Conservation (phyloP, 306 rosid species). For the Malus sylvestris region DNA sequence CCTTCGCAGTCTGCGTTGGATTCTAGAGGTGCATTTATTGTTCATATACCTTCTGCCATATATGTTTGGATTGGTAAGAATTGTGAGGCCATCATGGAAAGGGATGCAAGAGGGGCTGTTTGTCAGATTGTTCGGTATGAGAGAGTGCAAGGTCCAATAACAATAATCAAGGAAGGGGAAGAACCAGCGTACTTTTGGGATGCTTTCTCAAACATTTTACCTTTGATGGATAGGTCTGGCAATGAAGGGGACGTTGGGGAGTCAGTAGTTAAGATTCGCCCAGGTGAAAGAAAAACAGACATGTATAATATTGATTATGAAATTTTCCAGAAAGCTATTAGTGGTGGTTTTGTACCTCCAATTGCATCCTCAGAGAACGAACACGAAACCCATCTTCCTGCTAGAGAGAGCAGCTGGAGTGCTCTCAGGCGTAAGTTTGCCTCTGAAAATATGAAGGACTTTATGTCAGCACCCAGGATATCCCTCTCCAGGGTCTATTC, state of each 20-base stretch:
- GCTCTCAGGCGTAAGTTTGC: constrained; percentile 73
- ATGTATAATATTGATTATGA: constrained; percentile 74
- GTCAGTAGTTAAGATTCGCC: constrained; percentile 21
- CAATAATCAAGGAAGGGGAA: constrained; percentile 68
- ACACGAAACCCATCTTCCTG: constrained; percentile 92
- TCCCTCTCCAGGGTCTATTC: constrained; percentile 72
- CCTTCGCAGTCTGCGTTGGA: constrained; percentile 71
- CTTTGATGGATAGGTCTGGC: constrained; percentile 68
- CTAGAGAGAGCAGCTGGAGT: constrained; percentile 92
- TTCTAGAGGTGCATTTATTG: constrained; percentile 90
- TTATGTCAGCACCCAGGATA: constrained; percentile 60
- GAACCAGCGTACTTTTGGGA: constrained; percentile 79
- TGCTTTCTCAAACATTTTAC: constrained; percentile 63
- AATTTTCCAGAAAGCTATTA: constrained; percentile 74
- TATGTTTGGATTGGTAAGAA: constrained; percentile 92
- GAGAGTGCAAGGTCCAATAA: constrained; percentile 69
- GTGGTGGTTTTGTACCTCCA: constrained; percentile 95
- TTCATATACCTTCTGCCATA: constrained; percentile 70
- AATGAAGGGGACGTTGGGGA: constrained; percentile 32
- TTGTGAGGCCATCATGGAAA: constrained; percentile 86
- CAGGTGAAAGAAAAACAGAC: constrained; percentile 65
- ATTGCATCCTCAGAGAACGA: constrained; percentile 66
- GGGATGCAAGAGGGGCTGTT: constrained; percentile 93
- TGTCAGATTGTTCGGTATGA: constrained; percentile 94
- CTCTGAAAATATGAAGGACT: constrained; percentile 57